Evolutionary conservation across 1,284 basidiomycete species (phyloP), one percentile per base, ranked within the genome.

Genomic region (Sphagnurus paluster): DNA sequence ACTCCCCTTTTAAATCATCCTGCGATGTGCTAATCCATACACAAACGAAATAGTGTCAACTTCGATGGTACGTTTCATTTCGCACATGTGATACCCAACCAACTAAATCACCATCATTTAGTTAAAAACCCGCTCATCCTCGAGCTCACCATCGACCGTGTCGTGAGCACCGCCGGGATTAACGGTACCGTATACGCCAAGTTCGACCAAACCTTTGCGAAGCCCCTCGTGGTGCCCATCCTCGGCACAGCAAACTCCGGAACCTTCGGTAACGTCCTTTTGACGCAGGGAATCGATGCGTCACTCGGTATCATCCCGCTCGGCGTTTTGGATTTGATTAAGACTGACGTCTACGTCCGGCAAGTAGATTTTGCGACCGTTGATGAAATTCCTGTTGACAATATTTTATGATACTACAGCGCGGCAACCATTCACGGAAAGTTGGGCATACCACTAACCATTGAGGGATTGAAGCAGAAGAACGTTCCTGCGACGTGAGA

Each of bases 121-220:
- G 72, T 67, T 25, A 60, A 68, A 46, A 76, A 75, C 57, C 70
- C 72, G 2, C 69, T 76, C 28, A 53, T 62, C 21, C 55, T 75
- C 23, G 71, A 74, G 49, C 61, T 76, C 38, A 70, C 71, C 25
- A 61, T 75, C 47, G 68, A 75, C 52, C 56, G 57, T 23, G 66
- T 74, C 28, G 59, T 53, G 39, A 65, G 64, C 50, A 54, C 57
- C 25, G 71, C 72, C 14, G 70, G 72, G 8, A 50, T 75, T 45
- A 72, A 74, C 45, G 64, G 62, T 14, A 74, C 69, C 4, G 62
- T 63, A 38, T 72, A 60, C 46, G 69, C 71, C 13, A 55, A 55
- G 4, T 75, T 76, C 57, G 57, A 64, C 47, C 68, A 74, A 42
- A 67, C 66, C 9, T 76, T 76, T 58, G 39, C 58, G 28, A 57